phyloP scores from a whole-genome alignment of 345 rosid genomes.

The Hevea brasiliensis region DNA sequence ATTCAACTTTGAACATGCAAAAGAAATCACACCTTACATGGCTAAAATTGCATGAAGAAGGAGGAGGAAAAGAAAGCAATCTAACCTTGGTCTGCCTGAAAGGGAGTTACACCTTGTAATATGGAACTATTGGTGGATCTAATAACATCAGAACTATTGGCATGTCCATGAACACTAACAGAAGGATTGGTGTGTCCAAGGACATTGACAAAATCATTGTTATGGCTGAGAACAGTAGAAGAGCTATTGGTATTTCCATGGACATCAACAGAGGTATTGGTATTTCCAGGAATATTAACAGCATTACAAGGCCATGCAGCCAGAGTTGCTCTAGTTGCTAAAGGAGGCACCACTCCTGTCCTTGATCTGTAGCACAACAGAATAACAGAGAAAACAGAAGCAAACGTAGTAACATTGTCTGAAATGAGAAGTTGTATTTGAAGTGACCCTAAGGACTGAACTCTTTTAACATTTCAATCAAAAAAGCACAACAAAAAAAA shows the following conservation, averaged over 20 bases:
- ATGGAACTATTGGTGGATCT: conserved; percentile 25
- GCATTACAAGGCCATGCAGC: conserved; percentile 74
- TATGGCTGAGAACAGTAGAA: background rate
- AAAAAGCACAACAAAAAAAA: background rate
- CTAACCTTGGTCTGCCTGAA: conserved; percentile 47
- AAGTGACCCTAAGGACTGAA: conserved; percentile 1
- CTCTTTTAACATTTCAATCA: conserved; percentile 5
- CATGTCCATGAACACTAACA: conserved; percentile 5
- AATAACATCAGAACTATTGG: conserved; percentile 5
- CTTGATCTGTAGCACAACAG: conserved; percentile 50
- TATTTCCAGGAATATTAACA: conserved; percentile 26
- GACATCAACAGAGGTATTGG: conserved; percentile 5
- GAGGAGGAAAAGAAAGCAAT: conserved; percentile 2
- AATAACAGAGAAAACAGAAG: background rate
- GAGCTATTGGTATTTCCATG: conserved; percentile 1
- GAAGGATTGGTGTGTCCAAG: background rate
- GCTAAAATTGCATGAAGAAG: background rate
- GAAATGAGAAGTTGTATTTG: background rate
- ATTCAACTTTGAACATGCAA: background rate
- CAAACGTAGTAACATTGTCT: background rate
- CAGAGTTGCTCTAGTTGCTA: conserved; percentile 75
- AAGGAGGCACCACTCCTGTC: conserved; percentile 56
- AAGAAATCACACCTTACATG: background rate
- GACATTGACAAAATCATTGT: conserved; percentile 5
- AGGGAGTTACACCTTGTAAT: conserved; percentile 33